Base-by-base conservation (phyloP, 2,329 filamentous ascomycete species). In the Coccinonectria pachysandricola region DNA sequence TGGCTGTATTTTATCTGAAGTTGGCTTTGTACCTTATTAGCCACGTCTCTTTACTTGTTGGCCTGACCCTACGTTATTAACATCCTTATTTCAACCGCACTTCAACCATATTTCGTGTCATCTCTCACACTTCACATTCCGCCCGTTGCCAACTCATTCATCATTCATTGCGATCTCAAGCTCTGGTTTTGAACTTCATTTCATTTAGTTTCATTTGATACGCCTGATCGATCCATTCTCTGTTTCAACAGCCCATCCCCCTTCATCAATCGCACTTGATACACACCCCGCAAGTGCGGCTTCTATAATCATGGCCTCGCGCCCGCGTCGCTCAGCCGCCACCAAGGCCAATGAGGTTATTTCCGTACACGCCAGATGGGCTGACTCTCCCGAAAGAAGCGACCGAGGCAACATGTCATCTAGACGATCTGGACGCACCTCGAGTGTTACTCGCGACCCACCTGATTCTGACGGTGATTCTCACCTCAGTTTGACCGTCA, bases 341-440 rank as follows among this genome's bases (percentile, higher is more conserved):
- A 41, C 54, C 23, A 59, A 49, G 48, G 59, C 59, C 22, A 56
- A 53, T 27, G 54, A 61, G 36, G 53, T 53, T 29, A 60, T 63
- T 39, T 57, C 57, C 32, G 55, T 52, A 29, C 54, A 59, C 35
- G 52, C 53, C 31, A 55, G 45, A 48, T 55, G 52, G 53, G 52
- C 55, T 59, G 50, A 59, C 52, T 48, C 47, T 19, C 49, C 46
- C 40, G 53, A 54, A 39, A 53, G 44, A 32, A 49, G 43, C 35
- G 50, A 55, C 30, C 36, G 41, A 30, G 57, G 45, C 46, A 58
- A 46, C 47, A 70, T 71, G 65, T 64, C 67, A 25, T 61, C 65
- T 29, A 61, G 68, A 44, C 60, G 68, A 40, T 62, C 63, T 26
- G 63, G 63, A 42, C 59, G 65, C 46, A 54, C 50, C 39, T 58